phyloP scores from a whole-genome alignment of 768 basidiomycete species.

The Psilocybe tampanensis region DNA sequence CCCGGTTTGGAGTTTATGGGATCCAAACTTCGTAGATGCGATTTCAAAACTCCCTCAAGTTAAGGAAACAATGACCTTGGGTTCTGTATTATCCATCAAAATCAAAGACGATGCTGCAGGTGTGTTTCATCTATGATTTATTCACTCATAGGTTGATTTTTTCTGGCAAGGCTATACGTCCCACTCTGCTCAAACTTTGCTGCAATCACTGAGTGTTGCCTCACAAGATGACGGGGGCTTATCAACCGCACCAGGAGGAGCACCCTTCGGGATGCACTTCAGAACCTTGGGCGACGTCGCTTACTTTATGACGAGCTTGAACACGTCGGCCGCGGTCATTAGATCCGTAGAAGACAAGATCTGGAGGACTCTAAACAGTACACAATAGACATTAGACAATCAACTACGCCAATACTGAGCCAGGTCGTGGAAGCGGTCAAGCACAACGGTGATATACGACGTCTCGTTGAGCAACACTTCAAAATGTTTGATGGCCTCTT shows the following conservation, averaged over 20 bases:
- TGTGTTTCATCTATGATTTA: conserved; percentile 33
- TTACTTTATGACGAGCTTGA: conserved; percentile 92
- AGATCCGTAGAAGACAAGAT: conserved; percentile 67
- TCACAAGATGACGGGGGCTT: conserved; percentile 23
- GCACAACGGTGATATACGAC: conserved; percentile 88
- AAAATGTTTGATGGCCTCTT: conserved; percentile 97
- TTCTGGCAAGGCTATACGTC: conserved; percentile 51
- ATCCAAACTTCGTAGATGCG: conserved; percentile 63
- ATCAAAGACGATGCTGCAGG: conserved; percentile 60
- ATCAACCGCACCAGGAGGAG: conserved; percentile 52
- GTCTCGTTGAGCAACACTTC: conserved; percentile 93
- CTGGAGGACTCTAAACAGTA: conserved; percentile 36
- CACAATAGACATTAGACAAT: conserved; percentile 19
- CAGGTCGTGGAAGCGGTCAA: conserved; percentile 92
- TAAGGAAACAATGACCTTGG: conserved; percentile 82
- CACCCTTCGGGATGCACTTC: conserved; percentile 74
- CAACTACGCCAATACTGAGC: conserved; percentile 89
- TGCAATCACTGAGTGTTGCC: conserved; percentile 51
- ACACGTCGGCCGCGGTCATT: conserved; percentile 57
- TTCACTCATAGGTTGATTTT: neutral
- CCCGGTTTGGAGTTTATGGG: conserved; percentile 88
- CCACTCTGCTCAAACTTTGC: conserved; percentile 62
- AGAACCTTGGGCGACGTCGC: conserved; percentile 89
- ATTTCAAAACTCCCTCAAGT: conserved; percentile 62
- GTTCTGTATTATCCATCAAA: conserved; percentile 82